These are phyloP conservation scores for Paramecium primaurelia DNA, from an alignment of 73 alveolate genomes.

Conservation along the genomic window DNA sequence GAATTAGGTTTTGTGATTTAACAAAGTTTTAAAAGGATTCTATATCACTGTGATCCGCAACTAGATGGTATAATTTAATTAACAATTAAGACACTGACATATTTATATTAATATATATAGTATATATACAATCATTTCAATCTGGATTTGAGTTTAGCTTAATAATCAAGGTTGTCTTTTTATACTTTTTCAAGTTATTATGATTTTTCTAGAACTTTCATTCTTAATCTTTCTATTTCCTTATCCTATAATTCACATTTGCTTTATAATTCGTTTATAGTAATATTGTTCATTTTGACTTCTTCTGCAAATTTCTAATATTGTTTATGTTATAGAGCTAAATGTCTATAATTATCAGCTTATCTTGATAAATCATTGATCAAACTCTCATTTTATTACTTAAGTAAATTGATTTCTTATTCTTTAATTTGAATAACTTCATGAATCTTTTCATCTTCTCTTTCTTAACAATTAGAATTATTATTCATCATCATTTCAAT, in stretches of 20 bases:
- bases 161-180: not conserved
- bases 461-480: not conserved
- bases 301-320: not conserved
- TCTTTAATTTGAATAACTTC: not conserved
- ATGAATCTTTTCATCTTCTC: not conserved
- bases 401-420: not conserved
- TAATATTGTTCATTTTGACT: not conserved
- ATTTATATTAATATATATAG: not conserved
- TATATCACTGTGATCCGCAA: not conserved
- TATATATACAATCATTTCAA: not conserved
- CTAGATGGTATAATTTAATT: not conserved
- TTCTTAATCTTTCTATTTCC: not conserved
- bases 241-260: not conserved
- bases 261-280: not conserved
- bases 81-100: not conserved
- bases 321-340: not conserved
- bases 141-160: not conserved
- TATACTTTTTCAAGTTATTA: not conserved
- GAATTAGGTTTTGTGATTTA: not conserved
- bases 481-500: not conserved
- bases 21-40: not conserved
- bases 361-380: not conserved
- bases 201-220: not conserved
- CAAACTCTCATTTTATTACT: not conserved
- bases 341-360: not conserved